Percentiles rank a stretch among this genome's conserved stretches.
These are phyloP conservation scores for Peniophora sp. DNA, from an alignment of 1,284 basidiomycete species.

Conservation along the genomic window DNA sequence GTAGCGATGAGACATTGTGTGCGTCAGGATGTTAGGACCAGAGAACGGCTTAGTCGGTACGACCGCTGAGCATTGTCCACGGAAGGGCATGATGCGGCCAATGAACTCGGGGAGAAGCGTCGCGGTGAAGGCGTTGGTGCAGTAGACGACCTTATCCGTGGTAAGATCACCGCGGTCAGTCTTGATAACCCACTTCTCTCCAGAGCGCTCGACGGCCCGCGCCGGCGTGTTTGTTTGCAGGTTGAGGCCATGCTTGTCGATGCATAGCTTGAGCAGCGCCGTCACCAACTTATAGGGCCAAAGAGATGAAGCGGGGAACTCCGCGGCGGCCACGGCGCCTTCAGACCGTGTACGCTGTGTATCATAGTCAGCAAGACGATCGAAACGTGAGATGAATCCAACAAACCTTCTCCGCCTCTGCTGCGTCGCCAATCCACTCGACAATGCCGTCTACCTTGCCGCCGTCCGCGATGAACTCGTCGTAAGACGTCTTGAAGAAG, in stretches of 20 bases:
- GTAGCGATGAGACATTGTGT: constrained; percentile 12
- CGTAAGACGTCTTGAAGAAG: constrained; percentile 11
- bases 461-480: constrained; percentile 18
- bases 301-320: constrained; percentile 17
- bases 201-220: constrained; percentile 4
- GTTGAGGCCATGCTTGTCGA: constrained; percentile 18
- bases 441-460: constrained; percentile 17
- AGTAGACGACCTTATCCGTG: constrained; percentile 25
- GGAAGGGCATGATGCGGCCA: constrained; percentile 17
- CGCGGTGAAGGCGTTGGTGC: constrained; percentile 32
- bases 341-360: constrained; percentile 14
- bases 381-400: neutral
- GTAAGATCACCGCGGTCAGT: constrained; percentile 19
- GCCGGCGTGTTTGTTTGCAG: constrained; percentile 17
- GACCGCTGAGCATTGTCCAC: constrained; percentile 18
- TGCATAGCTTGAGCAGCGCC: constrained; percentile 17
- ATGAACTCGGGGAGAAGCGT: constrained; percentile 20
- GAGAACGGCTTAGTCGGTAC: constrained; percentile 16
- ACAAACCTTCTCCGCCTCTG: constrained; percentile 13
- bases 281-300: constrained; percentile 19
- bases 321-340: constrained; percentile 13
- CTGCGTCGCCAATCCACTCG: constrained; percentile 15
- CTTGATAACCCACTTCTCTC: constrained; percentile 14
- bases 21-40: constrained; percentile 13
- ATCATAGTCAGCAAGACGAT: neutral